Percentiles rank a stretch among this genome's conserved stretches.
Conservation (phyloP, 2,329 filamentous ascomycete species). For the Cladosporium sp. region DNA sequence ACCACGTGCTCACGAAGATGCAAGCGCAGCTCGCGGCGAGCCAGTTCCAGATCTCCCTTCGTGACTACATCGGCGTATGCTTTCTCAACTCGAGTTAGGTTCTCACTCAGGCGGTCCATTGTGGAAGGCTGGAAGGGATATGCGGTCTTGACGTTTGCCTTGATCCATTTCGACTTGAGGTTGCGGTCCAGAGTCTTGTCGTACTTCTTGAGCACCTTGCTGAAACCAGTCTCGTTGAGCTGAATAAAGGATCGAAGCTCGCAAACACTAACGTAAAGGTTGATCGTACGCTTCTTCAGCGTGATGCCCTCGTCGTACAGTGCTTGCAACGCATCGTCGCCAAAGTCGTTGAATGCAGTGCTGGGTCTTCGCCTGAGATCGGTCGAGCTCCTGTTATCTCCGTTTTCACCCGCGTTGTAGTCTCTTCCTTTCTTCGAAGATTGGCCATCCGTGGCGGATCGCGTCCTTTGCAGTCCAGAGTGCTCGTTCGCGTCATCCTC, state of each 20-base stretch:
- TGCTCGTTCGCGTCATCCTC: constrained; percentile 58
- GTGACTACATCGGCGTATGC: constrained; percentile 80
- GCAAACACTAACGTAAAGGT: constrained; percentile 84
- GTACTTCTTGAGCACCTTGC: constrained; percentile 96
- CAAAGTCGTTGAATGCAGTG: constrained; percentile 68
- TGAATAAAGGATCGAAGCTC: constrained; percentile 95
- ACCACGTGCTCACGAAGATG: constrained; percentile 95
- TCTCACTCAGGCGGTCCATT: constrained; percentile 63
- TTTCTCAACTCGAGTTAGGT: constrained; percentile 69
- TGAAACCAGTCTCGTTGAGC: constrained; percentile 93
- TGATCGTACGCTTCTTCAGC: constrained; percentile 85
- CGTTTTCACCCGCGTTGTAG: constrained; percentile 16
- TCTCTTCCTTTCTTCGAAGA: constrained; percentile 17
- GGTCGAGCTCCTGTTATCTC: constrained; percentile 20
- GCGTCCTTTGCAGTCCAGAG: constrained; percentile 38
- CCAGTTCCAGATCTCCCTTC: constrained; percentile 68
- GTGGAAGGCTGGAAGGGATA: constrained; percentile 76
- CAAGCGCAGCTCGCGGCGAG: constrained; percentile 79
- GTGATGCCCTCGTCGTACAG: constrained; percentile 71
- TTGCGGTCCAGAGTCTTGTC: constrained; percentile 90
- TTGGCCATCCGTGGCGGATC: constrained; percentile 11
- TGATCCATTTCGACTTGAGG: constrained; percentile 72
- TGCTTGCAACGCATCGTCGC: constrained; percentile 67
- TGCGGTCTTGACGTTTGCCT: constrained; percentile 66
- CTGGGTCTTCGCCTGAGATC: constrained; percentile 58